Evolutionary conservation across 2,329 filamentous ascomycete species (phyloP), one percentile per base, ranked within the genome.

Genomic region (Cytospora piceicola): DNA sequence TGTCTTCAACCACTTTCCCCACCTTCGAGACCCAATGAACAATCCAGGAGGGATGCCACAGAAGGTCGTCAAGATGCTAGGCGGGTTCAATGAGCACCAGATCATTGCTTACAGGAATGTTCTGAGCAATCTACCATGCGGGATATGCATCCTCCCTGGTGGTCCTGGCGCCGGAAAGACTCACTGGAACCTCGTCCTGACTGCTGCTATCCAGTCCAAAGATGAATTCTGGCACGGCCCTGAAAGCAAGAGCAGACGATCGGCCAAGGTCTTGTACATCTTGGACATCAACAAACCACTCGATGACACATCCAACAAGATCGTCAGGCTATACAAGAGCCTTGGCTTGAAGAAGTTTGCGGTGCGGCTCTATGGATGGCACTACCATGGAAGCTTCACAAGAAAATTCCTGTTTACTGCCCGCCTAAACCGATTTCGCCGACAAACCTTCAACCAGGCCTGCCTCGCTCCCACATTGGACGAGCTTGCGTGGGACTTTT

Each of bases 101-200:
- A 68, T 68, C 1, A 61, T 68, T 0, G 79, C 79, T 0, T 79
- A 80, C 39, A 32, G 73, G 0, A 74, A 74, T 0, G 72, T 82
- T 0, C 72, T 83, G 0, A 65, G 68, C 1, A 68, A 68, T 1
- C 77, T 83, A 14, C 79, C 79, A 0, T 80, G 78, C n/a, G 78
- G 80, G 0, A 67, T 83, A 1, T 78, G 76, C 32, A 76, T 83
- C 57, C 72, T 83, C 0, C 80, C 80, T 8, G 81, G 81, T 4
- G 81, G 81, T 6, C 80, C 81, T 4, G 81, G 81, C 0, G 77
- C 80, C 0, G 81, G 81, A 0, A 83, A 83, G 58, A 83, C 81
- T 0, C 78, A 82, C 42, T 81, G 79, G 78, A 81, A 78, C 39
- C 76, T 82, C 69, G 71, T 79, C 1, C 69, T 81, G 2, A 73